Conservation (phyloP, 208 protist genomes). For the Crithidia mellificae region DNA sequence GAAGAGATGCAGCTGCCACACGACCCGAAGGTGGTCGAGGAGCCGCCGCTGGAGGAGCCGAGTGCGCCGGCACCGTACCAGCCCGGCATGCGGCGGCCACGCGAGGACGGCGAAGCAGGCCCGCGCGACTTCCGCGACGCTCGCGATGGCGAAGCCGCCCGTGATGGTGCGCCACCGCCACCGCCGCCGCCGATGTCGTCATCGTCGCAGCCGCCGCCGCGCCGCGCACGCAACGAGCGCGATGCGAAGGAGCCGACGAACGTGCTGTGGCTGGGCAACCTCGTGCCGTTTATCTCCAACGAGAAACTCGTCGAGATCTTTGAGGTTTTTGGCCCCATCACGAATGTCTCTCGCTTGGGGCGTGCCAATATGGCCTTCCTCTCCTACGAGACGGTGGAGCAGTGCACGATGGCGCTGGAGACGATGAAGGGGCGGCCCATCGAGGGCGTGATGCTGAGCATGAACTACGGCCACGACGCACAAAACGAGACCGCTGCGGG, state of each 20-base stretch:
- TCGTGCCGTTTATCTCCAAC: slow-evolving; percentile 67
- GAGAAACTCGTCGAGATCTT: slow-evolving; percentile 80
- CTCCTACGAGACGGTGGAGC: slow-evolving; percentile 80
- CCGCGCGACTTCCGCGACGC: slow-evolving; percentile 21
- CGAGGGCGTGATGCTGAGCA: slow-evolving; percentile 64
- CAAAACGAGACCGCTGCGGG: slow-evolving; percentile 37
- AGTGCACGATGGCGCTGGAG: slow-evolving; percentile 81
- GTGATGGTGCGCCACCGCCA: not conserved
- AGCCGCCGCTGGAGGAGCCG: slow-evolving; percentile 19
- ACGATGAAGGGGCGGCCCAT: slow-evolving; percentile 74
- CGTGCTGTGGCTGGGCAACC: slow-evolving; percentile 81
- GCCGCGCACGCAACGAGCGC: slow-evolving; percentile 60
- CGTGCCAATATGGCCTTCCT: slow-evolving; percentile 80
- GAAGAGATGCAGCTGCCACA: slow-evolving; percentile 68
- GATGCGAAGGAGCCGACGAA: slow-evolving; percentile 69
- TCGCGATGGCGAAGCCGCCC: slow-evolving; percentile 6
- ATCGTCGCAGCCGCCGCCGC: slow-evolving; percentile 30
- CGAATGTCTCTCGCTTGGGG: slow-evolving; percentile 66
- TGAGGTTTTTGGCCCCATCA: slow-evolving; percentile 75
- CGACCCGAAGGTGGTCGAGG: slow-evolving; percentile 39
- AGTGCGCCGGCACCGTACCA: not conserved
- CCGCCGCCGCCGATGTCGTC: too few relatives aligned
- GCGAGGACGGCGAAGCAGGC: slow-evolving; percentile 17
- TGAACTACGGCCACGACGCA: slow-evolving; percentile 83
- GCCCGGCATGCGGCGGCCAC: slow-evolving; percentile 18